Evolutionary conservation across 805 yeast species (phyloP).

Genomic region (Zygosaccharomyces pseudorouxii): DNA sequence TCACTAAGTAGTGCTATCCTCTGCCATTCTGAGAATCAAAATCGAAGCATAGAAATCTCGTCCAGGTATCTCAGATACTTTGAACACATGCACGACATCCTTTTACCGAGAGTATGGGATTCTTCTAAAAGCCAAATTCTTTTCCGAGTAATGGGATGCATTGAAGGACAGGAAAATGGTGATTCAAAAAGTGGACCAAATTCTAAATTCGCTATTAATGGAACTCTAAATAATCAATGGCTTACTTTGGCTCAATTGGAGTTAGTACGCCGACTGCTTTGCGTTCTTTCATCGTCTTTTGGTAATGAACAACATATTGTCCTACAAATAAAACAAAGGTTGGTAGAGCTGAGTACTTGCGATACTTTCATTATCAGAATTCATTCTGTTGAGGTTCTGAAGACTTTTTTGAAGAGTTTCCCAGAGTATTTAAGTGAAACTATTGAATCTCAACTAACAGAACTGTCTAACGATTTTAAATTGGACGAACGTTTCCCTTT

Average conservation of each 20-base stretch:
- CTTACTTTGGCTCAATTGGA: conserved; percentile 23
- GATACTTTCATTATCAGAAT: conserved; percentile 41
- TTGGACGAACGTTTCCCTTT: conserved; percentile 27
- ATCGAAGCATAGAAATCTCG: conserved; percentile 17
- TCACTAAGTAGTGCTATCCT: conserved; percentile 28
- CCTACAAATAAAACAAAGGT: conserved; percentile 31
- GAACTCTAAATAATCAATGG: conserved; percentile 19
- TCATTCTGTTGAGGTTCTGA: conserved; percentile 37
- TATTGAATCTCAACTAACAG: conserved; percentile 34
- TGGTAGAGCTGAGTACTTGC: conserved; percentile 38
- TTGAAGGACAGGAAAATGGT: conserved; percentile 2
- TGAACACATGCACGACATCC: conserved; percentile 21
- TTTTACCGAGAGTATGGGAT: conserved; percentile 32
- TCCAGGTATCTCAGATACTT: conserved; percentile 26
- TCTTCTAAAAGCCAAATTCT: conserved; percentile 34
- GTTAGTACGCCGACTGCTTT: conserved; percentile 18
- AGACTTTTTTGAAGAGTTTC: conserved; percentile 31
- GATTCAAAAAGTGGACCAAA: background rate
- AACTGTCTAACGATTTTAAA: conserved; percentile 36
- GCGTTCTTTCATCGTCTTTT: conserved; percentile 30
- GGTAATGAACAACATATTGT: conserved; percentile 26
- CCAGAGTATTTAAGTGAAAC: conserved; percentile 38
- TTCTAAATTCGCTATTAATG: conserved; percentile 2
- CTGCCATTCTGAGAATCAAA: conserved; percentile 21
- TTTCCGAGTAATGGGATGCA: conserved; percentile 19